Evolutionary conservation across 2,329 filamentous ascomycete species (phyloP).

Genomic region (Alternaria consortialis): DNA sequence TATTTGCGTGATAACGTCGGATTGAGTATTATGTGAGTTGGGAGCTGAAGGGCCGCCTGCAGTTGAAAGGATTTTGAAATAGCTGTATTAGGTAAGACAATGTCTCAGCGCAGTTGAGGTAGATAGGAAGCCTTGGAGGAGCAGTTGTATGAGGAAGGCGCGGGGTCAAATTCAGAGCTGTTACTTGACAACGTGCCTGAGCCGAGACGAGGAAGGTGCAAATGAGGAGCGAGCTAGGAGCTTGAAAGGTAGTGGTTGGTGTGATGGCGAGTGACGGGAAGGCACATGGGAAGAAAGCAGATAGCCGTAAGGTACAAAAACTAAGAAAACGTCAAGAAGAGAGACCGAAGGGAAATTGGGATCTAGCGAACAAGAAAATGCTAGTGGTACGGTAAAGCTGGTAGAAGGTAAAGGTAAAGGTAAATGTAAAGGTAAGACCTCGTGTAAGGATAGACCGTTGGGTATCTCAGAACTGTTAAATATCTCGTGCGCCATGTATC

Average conservation of each 20-base stretch:
- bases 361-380: background rate
- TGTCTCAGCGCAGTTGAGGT: background rate
- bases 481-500: background rate
- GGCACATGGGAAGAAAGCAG: background rate
- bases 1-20: background rate
- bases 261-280: background rate
- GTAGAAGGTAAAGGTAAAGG: slow-evolving; percentile 9
- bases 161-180: background rate
- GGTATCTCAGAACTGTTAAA: slow-evolving; percentile 5
- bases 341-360: background rate
- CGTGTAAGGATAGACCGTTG: background rate
- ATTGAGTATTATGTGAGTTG: background rate
- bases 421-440: too few relatives aligned
- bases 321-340: background rate
- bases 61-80: background rate
- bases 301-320: background rate
- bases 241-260: background rate
- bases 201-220: background rate
- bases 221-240: background rate
- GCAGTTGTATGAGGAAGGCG: background rate
- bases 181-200: background rate
- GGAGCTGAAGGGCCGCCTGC: background rate
- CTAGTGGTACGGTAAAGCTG: background rate
- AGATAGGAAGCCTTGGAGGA: background rate
- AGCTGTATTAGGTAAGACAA: background rate